Base-by-base conservation (phyloP, 768 basidiomycete genomes). In the Sarcomyxa edulis region DNA sequence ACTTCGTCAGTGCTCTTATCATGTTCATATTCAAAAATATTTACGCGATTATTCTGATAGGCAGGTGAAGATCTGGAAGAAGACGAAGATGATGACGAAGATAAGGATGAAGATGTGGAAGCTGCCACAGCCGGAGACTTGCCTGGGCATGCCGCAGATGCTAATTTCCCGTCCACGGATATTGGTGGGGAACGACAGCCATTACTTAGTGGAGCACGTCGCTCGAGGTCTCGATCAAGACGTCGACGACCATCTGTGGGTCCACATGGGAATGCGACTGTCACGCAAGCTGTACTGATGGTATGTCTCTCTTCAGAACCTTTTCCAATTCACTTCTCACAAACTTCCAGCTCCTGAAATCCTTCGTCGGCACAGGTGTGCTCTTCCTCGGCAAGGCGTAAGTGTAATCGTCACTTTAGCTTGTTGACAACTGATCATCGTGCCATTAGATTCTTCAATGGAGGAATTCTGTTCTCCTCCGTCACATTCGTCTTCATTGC, bases 401-500 rank as follows among this genome's bases (percentile, higher is more conserved):
- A 52, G 86, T 63, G 2, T 16, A 12, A 5, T 47, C 18, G 7
- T 14, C 33, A 3, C 8, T 6, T 18, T 24, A 15, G 20, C 38
- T 8, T 7, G 18, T 10, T 15, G 10, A 12, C 21, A 23, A 35
- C 27, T 14, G 42, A 35, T 22, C 16, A 8, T 22, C n/a, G n/a
- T n/a, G n/a, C n/a, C n/a, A n/a, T n/a, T n/a, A 93, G 91, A 36
- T 99, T 99, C 67, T 82, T 80, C 66, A 99, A 98, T 45, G 96
- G 96, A 38, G 94, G 95, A 7, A 69, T 98, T 34, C 62, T 97
- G 23, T 99, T 99, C 63, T 97, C 94, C 5, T 47, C 74, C 22
- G 39, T 91, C 40, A 75, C 83, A 2, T 80, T 98, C 49, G 62
- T 81, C 5, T 70, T 78, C 55, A 90, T 98, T 50, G 93, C 94